These are phyloP conservation scores for Diplocarpon rosae DNA, from an alignment of 2,329 filamentous ascomycete genomes.

Conservation along the genomic window DNA sequence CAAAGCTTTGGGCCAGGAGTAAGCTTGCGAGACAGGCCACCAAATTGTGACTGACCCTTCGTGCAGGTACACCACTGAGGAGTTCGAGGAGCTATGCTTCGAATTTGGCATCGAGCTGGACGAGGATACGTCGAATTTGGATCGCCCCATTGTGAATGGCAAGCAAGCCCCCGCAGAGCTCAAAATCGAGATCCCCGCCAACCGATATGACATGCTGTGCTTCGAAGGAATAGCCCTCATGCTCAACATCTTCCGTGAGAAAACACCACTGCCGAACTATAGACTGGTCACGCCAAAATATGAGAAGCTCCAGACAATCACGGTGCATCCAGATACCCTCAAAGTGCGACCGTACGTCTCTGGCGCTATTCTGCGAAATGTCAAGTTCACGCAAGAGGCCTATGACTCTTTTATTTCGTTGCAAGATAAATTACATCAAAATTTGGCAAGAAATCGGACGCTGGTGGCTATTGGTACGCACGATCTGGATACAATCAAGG, in stretches of 20 bases:
- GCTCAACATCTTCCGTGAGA: constrained; percentile 87
- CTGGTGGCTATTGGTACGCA: constrained; percentile 96
- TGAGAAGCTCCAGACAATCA: constrained; percentile 69
- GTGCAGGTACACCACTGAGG: constrained; percentile 72
- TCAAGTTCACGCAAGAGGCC: constrained; percentile 81
- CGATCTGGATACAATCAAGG: constrained; percentile 85
- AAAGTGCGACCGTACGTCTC: constrained; percentile 81
- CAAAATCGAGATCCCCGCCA: constrained; percentile 96
- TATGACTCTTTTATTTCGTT: constrained; percentile 97
- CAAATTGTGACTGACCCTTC: constrained; percentile 20
- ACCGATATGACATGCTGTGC: constrained; percentile 89
- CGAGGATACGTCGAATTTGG: constrained; percentile 53
- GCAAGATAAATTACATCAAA: constrained; percentile 96
- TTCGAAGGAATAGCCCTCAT: constrained; percentile 95
- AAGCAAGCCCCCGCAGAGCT: constrained; percentile 82
- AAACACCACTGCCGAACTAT: constrained; percentile 67
- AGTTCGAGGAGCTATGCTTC: constrained; percentile 97
- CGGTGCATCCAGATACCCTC: constrained; percentile 62
- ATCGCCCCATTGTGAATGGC: constrained; percentile 63
- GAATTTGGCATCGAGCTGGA: constrained; percentile 94
- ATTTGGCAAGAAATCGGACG: constrained; percentile 84
- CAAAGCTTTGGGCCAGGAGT: constrained; percentile 84
- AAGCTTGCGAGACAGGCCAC: constrained; percentile 32
- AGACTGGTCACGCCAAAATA: constrained; percentile 58
- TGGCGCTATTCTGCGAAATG: constrained; percentile 76